Base-by-base conservation (phyloP, 1,139 yeast species). In the Protomyces lactucae-debilis region DNA sequence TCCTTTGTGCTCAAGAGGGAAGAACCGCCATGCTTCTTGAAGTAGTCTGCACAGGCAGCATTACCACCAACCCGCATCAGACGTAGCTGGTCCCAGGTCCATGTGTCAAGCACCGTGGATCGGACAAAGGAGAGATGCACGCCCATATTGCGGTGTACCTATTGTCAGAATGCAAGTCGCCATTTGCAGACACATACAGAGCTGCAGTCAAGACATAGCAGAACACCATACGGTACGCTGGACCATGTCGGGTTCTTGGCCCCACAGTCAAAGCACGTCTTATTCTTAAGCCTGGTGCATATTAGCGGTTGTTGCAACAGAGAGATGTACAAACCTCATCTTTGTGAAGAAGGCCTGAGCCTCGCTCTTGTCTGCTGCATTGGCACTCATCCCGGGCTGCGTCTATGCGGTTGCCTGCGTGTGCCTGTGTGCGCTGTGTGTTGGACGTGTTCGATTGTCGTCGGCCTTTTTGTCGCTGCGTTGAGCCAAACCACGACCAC, bases 241-340 rank as follows among this genome's bases (percentile, higher is more conserved):
- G 99, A 97, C 99, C 99, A 93, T 73, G 95, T 97, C 8, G 99
- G 99, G 74, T 92, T 92, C 68, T 95, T 96, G 3, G 97, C 96
- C 51, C 82, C 83, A 76, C 99, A 95, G 76, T 93, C 99, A 74
- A 90, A 87, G 77, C 99, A 93, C 25, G 63, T 59, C 63, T 59
- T 59, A 55, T 59, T 59, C 53, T 59, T 59, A 3, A 55, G 53
- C 52, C 48, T 43, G 12, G 48, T 4, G 23, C 12, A 10, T 43
- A 9, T 37, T 37, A 37, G 43, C 32, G 43, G 14, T 16, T 39
- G n/a, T 39, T 16, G n/a, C 43, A 4, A 1, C 48, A 18, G 25
- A 3, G 48, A n/a, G 18, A 21, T n/a, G 16, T n/a, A 1, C 48
- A 5, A 10, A 43, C 48, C 63, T 40, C 63, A 59, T 59, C 32